Evolutionary conservation across 306 rosid species (phyloP), one percentile per base, ranked within the genome.

Genomic region (Lathyrus tuberosus): DNA sequence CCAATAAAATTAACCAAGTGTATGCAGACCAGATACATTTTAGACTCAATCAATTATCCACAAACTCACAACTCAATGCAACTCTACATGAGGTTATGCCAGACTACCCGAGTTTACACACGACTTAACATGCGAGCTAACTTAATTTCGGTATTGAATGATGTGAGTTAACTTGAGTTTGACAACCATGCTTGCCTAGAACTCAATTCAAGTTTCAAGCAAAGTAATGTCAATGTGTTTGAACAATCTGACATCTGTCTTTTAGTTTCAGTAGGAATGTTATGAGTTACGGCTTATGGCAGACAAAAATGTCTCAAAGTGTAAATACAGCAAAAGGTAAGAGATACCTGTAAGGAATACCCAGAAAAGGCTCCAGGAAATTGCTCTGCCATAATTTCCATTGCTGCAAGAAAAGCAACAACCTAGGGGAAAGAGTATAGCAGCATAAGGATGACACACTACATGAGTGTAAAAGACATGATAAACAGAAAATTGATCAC

Each of bases 291-390:
- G 17, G 24, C 11, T 54, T 24, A 56, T 26, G 38, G 26, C 11
- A 16, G 2, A n/a, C 31, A 10, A 31, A 11, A 59, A 59, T 31
- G 40, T 8, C 53, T 37, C 67, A 30, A 48, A 16, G 49, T 49
- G 65, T 22, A 40, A 73, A 65, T 48, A 56, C 33, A 35, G 61
- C 49, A 42, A 69, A 57, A 40, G 30, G 30, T 26, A 26, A 26
- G 62, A 57, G 69, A 58, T 64, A 92, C 98, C 96, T 92, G 88
- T 40, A 92, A 83, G 42, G 92, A 87, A 80, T 92, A 92, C 31
- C 96, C 98, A 33, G 95, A 88, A 78, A 89, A 89, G 74, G 98
- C 98, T 61, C 95, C 96, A 73, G 98, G 96, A 83, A 87, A 92
- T 73, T 92, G 96, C 81, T 90, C 90, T 26, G 94, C 91, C 98